phyloP scores from a whole-genome alignment of 495 filamentous ascomycete species.

The Podospora sp. region DNA sequence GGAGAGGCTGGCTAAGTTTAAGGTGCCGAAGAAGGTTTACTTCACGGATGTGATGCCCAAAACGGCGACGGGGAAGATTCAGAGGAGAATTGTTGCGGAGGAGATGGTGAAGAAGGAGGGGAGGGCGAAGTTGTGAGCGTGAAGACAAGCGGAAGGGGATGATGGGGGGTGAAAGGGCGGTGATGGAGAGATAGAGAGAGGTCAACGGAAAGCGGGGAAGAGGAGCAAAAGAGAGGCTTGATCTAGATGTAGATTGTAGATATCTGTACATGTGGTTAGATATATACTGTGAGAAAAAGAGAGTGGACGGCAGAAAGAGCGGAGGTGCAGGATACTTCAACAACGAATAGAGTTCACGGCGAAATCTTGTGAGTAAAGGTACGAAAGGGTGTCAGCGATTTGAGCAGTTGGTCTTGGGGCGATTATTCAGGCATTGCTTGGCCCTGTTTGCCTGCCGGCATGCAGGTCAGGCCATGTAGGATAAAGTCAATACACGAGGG shows the following conservation, averaged over 20 bases:
- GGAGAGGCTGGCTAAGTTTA: constrained; percentile 74
- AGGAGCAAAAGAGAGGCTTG: background rate
- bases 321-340: too few relatives aligned
- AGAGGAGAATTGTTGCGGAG: constrained; percentile 78
- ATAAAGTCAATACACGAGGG: background rate
- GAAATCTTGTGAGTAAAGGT: too few relatives aligned
- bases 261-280: background rate
- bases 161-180: too few relatives aligned
- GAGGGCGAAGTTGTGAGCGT: constrained; percentile 40
- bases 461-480: background rate
- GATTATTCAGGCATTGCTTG: background rate
- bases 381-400: too few relatives aligned
- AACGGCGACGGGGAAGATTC: constrained; percentile 88
- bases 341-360: too few relatives aligned
- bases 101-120: constrained; percentile 65
- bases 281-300: background rate
- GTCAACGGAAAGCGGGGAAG: background rate
- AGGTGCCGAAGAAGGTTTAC: constrained; percentile 84
- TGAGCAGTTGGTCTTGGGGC: background rate
- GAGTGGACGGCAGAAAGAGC: too few relatives aligned
- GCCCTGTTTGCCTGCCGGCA: too few relatives aligned
- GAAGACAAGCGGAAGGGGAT: background rate
- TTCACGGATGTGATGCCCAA: constrained; percentile 82
- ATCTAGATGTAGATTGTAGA: background rate
- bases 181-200: background rate